Evolutionary conservation across 2,329 filamentous ascomycete species (phyloP), one percentile per base, ranked within the genome.

Genomic region (Mollisia scopiformis): DNA sequence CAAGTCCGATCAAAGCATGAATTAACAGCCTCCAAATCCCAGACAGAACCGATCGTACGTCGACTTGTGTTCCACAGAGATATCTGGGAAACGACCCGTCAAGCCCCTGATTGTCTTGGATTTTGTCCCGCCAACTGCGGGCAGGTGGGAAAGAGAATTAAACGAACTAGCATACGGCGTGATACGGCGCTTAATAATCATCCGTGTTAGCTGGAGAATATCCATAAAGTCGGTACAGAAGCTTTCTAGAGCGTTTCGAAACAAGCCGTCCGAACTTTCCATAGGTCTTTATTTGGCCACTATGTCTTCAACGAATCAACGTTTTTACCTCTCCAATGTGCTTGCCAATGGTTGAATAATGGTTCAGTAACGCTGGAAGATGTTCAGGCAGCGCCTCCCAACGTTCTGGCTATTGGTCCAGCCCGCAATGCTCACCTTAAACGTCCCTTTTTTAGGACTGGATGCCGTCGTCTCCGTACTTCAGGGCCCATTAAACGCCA

Each of bases 361-460:
- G 46, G 14, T 13, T 49, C 16, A 19, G 28, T 28, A 49, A 3
- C 28, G 19, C 23, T 13, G 10, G 23, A 14, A 30, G 19, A 28
- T 49, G 8, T 25, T 6, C 6, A 31, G 23, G 28, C 13, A 28
- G n/a, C 23, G 46, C 46, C 23, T 49, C 46, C 46, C 46, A 19
- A 30, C 21, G 46, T 31, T n/a, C 25, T 49, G 46, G 46, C 46
- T 49, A 49, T 49, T 49, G 46, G 46, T n/a, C 46, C 46, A 30
- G 2, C 28, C 25, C 2, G 23, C 13, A 16, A 2, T 3, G 23
- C 46, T 49, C 25, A 49, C 13, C 28, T 28, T 14, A 19, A 16
- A 11, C n/a, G 23, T 16, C 16, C n/a, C 43, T 23, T 47, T 47
- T 47, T 47, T 47, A 25, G 41, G 10, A 23, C 41, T 23, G 10